Evolutionary conservation across 2,329 filamentous ascomycete genomes (phyloP).

Genomic region (Sporothrix curviconia): DNA sequence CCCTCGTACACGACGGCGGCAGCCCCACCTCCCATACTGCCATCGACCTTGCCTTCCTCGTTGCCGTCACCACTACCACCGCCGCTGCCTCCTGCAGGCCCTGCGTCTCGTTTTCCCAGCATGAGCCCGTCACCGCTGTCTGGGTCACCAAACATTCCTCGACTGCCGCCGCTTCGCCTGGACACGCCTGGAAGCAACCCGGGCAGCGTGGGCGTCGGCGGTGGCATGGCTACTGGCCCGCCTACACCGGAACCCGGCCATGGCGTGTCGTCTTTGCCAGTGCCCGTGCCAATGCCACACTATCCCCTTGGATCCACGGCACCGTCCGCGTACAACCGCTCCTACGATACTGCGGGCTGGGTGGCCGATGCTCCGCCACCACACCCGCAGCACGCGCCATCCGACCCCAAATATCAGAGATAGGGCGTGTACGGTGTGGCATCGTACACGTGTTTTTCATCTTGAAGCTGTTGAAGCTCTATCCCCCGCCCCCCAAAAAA

Average conservation of each 20-base stretch:
- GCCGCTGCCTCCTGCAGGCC: not conserved
- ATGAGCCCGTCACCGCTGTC: conserved; percentile 17
- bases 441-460: no score
- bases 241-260: conserved; percentile 12
- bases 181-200: conserved; percentile 22
- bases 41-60: conserved; percentile 9
- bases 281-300: not conserved
- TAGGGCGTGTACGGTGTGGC: no score
- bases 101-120: conserved; percentile 11
- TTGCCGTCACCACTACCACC: not conserved
- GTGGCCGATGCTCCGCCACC: conserved; percentile 8
- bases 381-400: conserved; percentile 46
- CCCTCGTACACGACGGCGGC: conserved; percentile 4
- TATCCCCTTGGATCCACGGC: not conserved
- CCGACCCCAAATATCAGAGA: conserved; percentile 78
- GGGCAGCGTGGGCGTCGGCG: conserved; percentile 23
- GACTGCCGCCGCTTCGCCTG: conserved; percentile 15
- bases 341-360: conserved; percentile 17
- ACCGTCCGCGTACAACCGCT: conserved; percentile 19
- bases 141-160: conserved; percentile 13
- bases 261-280: conserved; percentile 5
- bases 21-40: not conserved
- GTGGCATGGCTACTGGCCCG: conserved; percentile 16
- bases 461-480: no score
- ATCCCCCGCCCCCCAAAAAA: no score